Conservation (phyloP, 1,284 basidiomycete genomes). For the Boletus semigastroideus region DNA sequence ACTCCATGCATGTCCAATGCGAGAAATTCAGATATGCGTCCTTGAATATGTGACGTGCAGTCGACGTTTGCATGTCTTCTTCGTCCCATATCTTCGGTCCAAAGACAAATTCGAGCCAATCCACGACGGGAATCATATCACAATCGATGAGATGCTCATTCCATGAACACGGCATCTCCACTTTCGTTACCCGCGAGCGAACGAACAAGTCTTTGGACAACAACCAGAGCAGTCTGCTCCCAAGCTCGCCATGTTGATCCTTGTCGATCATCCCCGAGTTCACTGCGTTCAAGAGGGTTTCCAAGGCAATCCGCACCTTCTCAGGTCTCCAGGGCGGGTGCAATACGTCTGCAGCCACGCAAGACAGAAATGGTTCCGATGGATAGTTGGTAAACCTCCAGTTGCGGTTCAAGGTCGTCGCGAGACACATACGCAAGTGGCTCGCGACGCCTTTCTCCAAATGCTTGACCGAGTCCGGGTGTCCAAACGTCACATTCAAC, state of each 20-base stretch:
- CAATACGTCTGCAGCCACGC: conserved; percentile 1
- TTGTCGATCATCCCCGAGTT: conserved; percentile 14
- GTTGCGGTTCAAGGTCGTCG: conserved; percentile 3
- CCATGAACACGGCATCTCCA: background rate
- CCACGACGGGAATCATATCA: conserved; percentile 4
- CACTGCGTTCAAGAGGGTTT: background rate
- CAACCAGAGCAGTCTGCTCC: conserved; percentile 12
- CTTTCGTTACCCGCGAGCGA: background rate
- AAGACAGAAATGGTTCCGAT: conserved; percentile 13
- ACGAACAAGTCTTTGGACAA: conserved; percentile 15
- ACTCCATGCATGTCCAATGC: conserved; percentile 14
- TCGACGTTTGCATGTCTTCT: background rate
- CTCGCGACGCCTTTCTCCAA: conserved; percentile 8
- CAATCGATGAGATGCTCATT: conserved; percentile 3
- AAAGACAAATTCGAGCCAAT: conserved; percentile 13
- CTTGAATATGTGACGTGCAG: background rate
- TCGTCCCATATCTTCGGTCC: background rate
- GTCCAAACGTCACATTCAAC: conserved; percentile 4
- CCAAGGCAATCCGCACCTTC: background rate
- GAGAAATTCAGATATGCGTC: conserved; percentile 15
- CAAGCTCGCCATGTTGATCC: conserved; percentile 5
- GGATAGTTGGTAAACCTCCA: conserved; percentile 12
- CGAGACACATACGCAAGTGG: conserved; percentile 4
- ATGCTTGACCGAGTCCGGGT: conserved; percentile 3
- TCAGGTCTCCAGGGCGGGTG: background rate